Evolutionary conservation across 2,329 filamentous ascomycete species (phyloP), one percentile per base, ranked within the genome.

Genomic region (Beauveria asiatica): DNA sequence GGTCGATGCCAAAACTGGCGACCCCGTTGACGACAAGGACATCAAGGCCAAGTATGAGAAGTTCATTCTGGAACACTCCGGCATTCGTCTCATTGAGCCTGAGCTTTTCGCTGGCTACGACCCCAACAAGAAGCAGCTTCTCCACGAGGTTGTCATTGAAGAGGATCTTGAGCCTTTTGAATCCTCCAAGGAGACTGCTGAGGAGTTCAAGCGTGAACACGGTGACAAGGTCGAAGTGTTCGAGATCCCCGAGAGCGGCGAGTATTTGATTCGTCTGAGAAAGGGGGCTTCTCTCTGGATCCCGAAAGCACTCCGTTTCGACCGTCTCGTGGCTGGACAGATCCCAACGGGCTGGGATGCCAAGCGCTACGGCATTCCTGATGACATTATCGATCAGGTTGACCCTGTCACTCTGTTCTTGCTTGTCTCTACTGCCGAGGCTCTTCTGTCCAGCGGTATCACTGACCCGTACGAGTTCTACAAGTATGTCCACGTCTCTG

Each of bases 401-500:
- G 95, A 99, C 70, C 94, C 92, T 6, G 93, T 97, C 66, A 96
- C 94, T 1, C 83, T 99, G 53, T 99, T 90, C 72, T 90, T 97
- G 33, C 88, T 99, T 50, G 92, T 97, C 51, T 95, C 90, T 58
- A 96, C 92, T 52, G 91, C 89, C 1, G 95, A 99, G 75, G 87
- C 92, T 62, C 86, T 99, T 8, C 82, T 99, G 56, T 88, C 91
- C 33, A 88, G 90, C 64, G 94, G 94, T 86, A 93, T 99, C 73
- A 97, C 94, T 27, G 95, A 99, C 72, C 95, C 94, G 21, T 99
- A 97, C 72, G 94, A 99, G 78, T 97, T 99, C 79, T 99, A 99
- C 84, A 92, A 97, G 80, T 99, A 99, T 70, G 92, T 99, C 64
- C 94, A 99, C 75, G 86, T 99, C 63, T 97, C 94, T 8, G 90